Evolutionary conservation across 345 rosid genomes (phyloP), one percentile per base, ranked within the genome.

Genomic region (Stellera chamaejasme): DNA sequence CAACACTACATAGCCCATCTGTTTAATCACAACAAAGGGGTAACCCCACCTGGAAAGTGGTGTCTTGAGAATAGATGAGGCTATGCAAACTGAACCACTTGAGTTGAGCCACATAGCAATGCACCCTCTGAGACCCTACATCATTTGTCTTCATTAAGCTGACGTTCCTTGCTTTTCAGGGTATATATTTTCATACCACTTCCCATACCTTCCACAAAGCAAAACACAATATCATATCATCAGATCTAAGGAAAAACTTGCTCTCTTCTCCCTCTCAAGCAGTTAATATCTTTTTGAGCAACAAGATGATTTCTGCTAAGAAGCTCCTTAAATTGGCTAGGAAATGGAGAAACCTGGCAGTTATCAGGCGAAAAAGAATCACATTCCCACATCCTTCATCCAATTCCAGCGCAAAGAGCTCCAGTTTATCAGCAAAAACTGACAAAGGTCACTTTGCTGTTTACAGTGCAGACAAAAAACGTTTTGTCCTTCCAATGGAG

Each of bases 331-430:
- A 46, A 43, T 39, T 66, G 52, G 71, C 73, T 42, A 75, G 71
- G 64, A 75, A 69, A 63, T 64, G 77, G 77, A 66, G 56, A 57
- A 72, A 46, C n/a, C 32, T 48, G 9, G 69, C 69, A 49, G 64
- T 63, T n/a, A 12, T 63, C 42, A 46, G 45, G 42, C 47, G 60
- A 59, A 62, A 56, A 65, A 75, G 68, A 49, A 65, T 69, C 54
- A 43, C 65, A 12, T 60, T 54, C 0, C 69, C 64, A 10, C 43
- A 41, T 50, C 13, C 9, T 10, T 10, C 2, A 41, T 13, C 39
- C 1, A 48, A 43, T 46, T 9, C 8, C 11, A 56, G 14, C 12
- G 41, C 61, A 50, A 48, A 52, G 6, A 14, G 50, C 3, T 13
- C 45, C 10, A 56, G 19, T 54, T 46, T 23, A 61, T 36, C 64